Evolutionary conservation across 805 yeast species (phyloP).

Genomic region (Zygosaccharomyces gambellarensis): DNA sequence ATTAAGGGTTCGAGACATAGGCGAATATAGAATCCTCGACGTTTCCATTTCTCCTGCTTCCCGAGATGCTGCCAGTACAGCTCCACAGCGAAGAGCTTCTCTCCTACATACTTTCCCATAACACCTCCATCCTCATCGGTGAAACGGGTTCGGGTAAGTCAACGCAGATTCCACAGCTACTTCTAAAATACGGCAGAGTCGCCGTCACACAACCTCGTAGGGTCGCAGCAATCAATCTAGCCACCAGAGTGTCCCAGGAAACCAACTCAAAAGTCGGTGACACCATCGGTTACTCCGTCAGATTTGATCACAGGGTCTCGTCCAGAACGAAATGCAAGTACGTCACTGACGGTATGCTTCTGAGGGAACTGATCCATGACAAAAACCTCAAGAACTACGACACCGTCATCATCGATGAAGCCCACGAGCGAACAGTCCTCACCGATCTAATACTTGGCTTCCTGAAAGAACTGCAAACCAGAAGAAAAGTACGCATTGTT

Average conservation of each 20-base stretch:
- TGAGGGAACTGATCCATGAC: constrained; percentile 84
- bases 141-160: constrained; percentile 99
- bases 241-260: constrained; percentile 88
- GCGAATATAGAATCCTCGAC: not conserved
- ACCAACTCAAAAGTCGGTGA: constrained; percentile 70
- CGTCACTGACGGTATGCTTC: constrained; percentile 94
- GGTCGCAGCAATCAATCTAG: constrained; percentile 94
- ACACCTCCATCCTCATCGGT: constrained; percentile 81
- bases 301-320: constrained; percentile 72
- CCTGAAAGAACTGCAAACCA: constrained; percentile 57
- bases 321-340: constrained; percentile 69
- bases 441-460: constrained; percentile 90
- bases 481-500: constrained; percentile 60
- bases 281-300: constrained; percentile 86
- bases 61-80: constrained; percentile 54
- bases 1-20: no score
- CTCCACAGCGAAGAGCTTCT: constrained; percentile 62
- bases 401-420: constrained; percentile 87
- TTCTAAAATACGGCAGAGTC: constrained; percentile 50
- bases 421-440: constrained; percentile 91
- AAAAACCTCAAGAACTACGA: constrained; percentile 58
- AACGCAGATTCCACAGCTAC: constrained; percentile 90
- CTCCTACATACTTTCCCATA: constrained; percentile 47
- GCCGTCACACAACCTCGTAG: constrained; percentile 97
- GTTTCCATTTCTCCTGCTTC: not conserved